Conservation (phyloP, 306 rosid genomes). For the Rubus parviflorus region DNA sequence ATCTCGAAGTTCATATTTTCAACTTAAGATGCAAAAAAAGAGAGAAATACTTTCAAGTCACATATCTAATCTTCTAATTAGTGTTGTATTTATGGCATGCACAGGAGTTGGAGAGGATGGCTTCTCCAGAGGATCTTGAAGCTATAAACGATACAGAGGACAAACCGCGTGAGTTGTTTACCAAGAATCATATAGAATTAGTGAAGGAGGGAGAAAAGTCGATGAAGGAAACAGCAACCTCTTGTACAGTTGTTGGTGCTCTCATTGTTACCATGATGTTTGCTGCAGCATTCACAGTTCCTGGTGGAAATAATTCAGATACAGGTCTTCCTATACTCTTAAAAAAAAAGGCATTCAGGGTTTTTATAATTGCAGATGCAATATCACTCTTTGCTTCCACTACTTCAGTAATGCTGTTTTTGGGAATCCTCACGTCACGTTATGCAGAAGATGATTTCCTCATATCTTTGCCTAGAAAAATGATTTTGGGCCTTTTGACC, state of each 20-base stretch:
- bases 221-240: constrained; percentile 42
- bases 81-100: background rate
- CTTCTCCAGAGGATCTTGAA: background rate
- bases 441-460: constrained; percentile 45
- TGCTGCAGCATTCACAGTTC: constrained; percentile 40
- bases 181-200: constrained; percentile 22
- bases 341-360: background rate
- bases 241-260: constrained; percentile 47
- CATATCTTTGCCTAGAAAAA: constrained; percentile 32
- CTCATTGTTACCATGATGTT: constrained; percentile 47
- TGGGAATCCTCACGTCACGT: constrained; percentile 46
- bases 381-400: constrained; percentile 39
- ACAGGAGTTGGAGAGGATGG: background rate
- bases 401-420: constrained; percentile 2
- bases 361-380: constrained; percentile 36
- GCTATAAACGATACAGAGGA: background rate
- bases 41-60: no score
- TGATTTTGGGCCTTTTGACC: constrained; percentile 36
- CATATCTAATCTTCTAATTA: background rate
- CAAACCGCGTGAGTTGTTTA: constrained; percentile 35
- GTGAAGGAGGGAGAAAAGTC: constrained; percentile 30
- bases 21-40: no score
- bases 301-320: constrained; percentile 32
- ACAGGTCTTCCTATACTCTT: background rate
- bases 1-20: no score